Percentiles rank a stretch among this genome's conserved stretches.
phyloP scores from a whole-genome alignment of 768 basidiomycete species.

The Paxillus involutus region DNA sequence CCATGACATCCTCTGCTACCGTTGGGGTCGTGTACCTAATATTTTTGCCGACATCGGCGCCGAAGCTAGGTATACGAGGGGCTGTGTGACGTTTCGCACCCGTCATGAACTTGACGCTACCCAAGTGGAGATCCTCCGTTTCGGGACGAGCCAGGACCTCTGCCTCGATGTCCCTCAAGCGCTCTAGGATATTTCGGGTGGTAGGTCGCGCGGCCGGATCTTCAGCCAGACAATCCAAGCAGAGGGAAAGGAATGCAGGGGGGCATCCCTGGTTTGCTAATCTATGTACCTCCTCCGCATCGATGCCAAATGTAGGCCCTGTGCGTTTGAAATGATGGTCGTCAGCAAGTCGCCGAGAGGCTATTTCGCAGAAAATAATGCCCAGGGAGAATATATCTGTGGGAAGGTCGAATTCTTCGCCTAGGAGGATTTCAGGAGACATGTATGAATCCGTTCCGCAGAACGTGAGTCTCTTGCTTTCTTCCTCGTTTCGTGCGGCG shows the following conservation, averaged over 20 bases:
- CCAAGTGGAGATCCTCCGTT: slow-evolving; percentile 72
- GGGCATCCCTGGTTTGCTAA: slow-evolving; percentile 78
- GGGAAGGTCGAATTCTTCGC: slow-evolving; percentile 88
- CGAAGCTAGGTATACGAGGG: slow-evolving; percentile 88
- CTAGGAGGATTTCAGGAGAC: slow-evolving; percentile 93
- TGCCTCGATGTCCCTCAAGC: slow-evolving; percentile 77
- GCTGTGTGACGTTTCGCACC: slow-evolving; percentile 57
- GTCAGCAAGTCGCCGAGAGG: slow-evolving; percentile 82
- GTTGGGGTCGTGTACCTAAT: slow-evolving; percentile 40
- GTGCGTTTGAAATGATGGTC: slow-evolving; percentile 74
- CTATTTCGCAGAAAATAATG: slow-evolving; percentile 91
- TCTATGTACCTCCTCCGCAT: slow-evolving; percentile 66
- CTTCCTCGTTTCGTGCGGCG: slow-evolving; percentile 88
- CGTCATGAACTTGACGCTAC: slow-evolving; percentile 82
- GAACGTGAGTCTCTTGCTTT: slow-evolving; percentile 81
- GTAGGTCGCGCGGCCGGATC: slow-evolving; percentile 71
- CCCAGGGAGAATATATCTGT: slow-evolving; percentile 96
- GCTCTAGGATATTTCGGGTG: slow-evolving; percentile 76
- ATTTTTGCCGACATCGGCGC: slow-evolving; percentile 64
- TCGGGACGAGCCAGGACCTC: slow-evolving; percentile 75
- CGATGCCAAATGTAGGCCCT: slow-evolving; percentile 79
- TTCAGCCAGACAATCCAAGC: slow-evolving; percentile 70
- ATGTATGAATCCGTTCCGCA: slow-evolving; percentile 94
- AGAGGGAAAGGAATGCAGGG: slow-evolving; percentile 69
- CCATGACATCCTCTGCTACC: slow-evolving; percentile 34